Conservation (phyloP, 179 eudicot species). For the Spinacia oleracea region DNA sequence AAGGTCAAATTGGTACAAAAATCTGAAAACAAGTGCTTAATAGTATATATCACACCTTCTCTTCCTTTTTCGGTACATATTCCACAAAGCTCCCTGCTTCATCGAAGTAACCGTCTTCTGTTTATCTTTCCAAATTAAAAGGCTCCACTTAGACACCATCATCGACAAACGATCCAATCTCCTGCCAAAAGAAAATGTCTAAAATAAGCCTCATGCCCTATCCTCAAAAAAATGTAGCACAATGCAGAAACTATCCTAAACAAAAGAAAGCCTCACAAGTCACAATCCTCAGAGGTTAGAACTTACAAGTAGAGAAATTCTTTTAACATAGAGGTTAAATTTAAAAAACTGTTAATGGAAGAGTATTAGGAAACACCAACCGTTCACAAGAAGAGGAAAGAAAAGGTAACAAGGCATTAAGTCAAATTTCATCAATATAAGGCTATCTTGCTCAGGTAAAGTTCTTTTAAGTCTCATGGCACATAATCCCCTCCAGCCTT, state of each 20-base stretch:
- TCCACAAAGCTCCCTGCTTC: slow-evolving; percentile 85
- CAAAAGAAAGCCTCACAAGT: neutral
- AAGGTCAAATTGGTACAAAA: slow-evolving; percentile 11
- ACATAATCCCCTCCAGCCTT: too few relatives aligned
- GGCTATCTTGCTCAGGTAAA: too few relatives aligned
- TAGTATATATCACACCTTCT: slow-evolving; percentile 52
- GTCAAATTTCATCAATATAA: too few relatives aligned
- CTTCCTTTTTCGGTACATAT: slow-evolving; percentile 64
- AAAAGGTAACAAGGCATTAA: too few relatives aligned
- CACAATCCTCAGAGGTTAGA: too few relatives aligned
- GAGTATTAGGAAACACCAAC: too few relatives aligned
- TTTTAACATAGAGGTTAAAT: too few relatives aligned
- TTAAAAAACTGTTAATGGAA: too few relatives aligned
- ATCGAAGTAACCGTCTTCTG: slow-evolving; percentile 97
- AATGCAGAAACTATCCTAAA: neutral
- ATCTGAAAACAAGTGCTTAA: slow-evolving; percentile 3
- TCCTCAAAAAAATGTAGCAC: slow-evolving; percentile 10
- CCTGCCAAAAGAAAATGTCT: slow-evolving; percentile 48
- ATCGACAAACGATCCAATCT: slow-evolving; percentile 57
- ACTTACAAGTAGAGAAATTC: too few relatives aligned
- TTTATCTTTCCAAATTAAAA: slow-evolving; percentile 76
- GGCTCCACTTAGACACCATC: slow-evolving; percentile 82
- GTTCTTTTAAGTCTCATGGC: too few relatives aligned
- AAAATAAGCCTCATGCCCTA: slow-evolving; percentile 14
- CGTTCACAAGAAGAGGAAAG: too few relatives aligned